phyloP scores from a whole-genome alignment of 805 yeast species.

The Metschnikowia shivogae region DNA sequence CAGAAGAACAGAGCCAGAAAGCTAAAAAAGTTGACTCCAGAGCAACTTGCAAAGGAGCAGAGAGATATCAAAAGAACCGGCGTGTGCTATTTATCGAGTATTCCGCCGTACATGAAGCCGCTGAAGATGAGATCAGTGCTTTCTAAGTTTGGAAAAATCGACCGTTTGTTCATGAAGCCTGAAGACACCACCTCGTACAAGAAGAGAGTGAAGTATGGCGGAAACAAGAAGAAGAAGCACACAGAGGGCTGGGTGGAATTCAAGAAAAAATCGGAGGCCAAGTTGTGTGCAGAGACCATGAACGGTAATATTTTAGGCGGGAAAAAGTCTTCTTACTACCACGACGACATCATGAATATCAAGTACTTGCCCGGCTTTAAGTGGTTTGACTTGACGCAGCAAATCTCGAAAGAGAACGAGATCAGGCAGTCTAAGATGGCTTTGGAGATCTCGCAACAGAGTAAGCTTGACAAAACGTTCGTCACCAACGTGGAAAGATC shows the following conservation, averaged over 20 bases:
- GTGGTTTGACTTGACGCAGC: slow-evolving; percentile 93
- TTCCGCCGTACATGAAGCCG: slow-evolving; percentile 98
- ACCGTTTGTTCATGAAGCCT: slow-evolving; percentile 79
- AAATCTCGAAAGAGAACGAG: slow-evolving; percentile 86
- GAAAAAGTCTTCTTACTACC: slow-evolving; percentile 81
- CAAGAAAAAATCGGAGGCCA: slow-evolving; percentile 77
- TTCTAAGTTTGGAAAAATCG: slow-evolving; percentile 80
- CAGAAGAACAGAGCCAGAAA: slow-evolving; percentile 25
- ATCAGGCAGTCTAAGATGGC: slow-evolving; percentile 82
- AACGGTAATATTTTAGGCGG: slow-evolving; percentile 93
- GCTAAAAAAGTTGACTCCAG: slow-evolving; percentile 54
- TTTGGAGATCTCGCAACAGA: slow-evolving; percentile 85
- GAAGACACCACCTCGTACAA: slow-evolving; percentile 67
- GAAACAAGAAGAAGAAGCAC: slow-evolving; percentile 82
- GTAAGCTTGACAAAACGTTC: slow-evolving; percentile 78
- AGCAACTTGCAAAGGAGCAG: slow-evolving; percentile 51
- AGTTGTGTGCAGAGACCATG: slow-evolving; percentile 76
- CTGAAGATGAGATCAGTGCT: slow-evolving; percentile 79
- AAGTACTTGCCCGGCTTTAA: slow-evolving; percentile 89
- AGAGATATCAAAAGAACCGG: slow-evolving; percentile 70
- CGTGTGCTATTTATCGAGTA: slow-evolving; percentile 83
- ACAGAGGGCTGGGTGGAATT: slow-evolving; percentile 98
- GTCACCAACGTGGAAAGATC: slow-evolving; percentile 81
- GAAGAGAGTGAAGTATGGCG: slow-evolving; percentile 77
- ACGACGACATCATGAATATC: slow-evolving; percentile 90